Conservation (phyloP, 164 flowering plant genomes). For the Piper longum region DNA sequence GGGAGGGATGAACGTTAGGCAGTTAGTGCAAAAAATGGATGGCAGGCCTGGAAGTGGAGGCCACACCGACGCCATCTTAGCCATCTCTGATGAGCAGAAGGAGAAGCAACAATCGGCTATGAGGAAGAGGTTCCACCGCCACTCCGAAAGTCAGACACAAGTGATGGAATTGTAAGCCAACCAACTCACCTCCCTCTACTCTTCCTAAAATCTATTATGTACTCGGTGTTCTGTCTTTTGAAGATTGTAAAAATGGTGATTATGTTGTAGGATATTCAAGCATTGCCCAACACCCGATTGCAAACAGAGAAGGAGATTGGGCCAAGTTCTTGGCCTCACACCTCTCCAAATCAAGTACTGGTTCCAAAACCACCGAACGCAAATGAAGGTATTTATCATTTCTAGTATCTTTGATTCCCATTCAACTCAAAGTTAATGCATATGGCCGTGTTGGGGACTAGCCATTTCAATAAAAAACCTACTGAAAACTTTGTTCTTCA, state of each 20-base stretch:
- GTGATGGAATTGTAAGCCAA: conserved; percentile 81
- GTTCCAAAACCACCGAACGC: conserved; percentile 95
- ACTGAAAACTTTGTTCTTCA: not conserved
- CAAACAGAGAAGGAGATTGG: conserved; percentile 71
- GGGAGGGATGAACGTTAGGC: conserved; percentile 17
- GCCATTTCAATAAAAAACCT: no score
- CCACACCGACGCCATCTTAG: conserved; percentile 38
- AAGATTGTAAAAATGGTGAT: not conserved
- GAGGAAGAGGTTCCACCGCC: conserved; percentile 89
- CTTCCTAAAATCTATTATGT: not conserved
- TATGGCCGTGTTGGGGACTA: no score
- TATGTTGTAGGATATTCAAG: conserved; percentile 65
- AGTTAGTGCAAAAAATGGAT: conserved; percentile 52
- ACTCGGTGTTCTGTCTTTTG: not conserved
- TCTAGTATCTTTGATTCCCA: not conserved
- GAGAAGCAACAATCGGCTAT: conserved; percentile 48
- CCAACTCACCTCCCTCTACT: not conserved
- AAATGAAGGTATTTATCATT: conserved; percentile 34
- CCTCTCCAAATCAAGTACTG: conserved; percentile 96
- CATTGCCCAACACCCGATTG: conserved; percentile 95
- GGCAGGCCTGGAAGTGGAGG: conserved; percentile 83
- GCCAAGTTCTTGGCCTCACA: conserved; percentile 79
- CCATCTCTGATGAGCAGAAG: conserved; percentile 1
- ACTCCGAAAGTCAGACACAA: conserved; percentile 87
- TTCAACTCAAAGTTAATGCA: not conserved